phyloP scores from a whole-genome alignment of 1,139 yeast species.

The Debaryomyces coudertii region DNA sequence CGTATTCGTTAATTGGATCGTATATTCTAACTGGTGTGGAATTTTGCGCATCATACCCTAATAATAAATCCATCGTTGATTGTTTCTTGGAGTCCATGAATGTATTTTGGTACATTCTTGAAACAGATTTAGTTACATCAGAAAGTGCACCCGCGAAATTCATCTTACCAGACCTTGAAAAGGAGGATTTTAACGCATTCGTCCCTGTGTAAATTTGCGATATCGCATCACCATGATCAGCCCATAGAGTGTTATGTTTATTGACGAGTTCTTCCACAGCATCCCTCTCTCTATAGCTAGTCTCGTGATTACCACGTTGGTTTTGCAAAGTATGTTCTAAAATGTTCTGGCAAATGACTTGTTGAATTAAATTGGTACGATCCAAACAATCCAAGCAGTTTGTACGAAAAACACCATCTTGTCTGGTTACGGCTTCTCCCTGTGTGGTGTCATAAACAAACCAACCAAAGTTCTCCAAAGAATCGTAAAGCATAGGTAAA shows the following conservation, averaged over 20 bases:
- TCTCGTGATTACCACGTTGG: constrained; percentile 28
- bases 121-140: constrained; percentile 94
- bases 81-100: constrained; percentile 93
- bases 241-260: constrained; percentile 88
- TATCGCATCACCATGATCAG: constrained; percentile 96
- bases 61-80: constrained; percentile 76
- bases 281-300: constrained; percentile 24
- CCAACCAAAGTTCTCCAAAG: constrained; percentile 78
- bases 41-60: constrained; percentile 75
- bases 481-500: constrained; percentile 61
- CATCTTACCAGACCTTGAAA: constrained; percentile 93
- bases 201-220: constrained; percentile 98
- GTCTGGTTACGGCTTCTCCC: constrained; percentile 63
- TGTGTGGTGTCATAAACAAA: constrained; percentile 62
- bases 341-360: constrained; percentile 65
- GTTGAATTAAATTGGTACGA: constrained; percentile 91
- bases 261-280: constrained; percentile 52
- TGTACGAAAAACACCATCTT: constrained; percentile 86
- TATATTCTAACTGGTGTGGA: constrained; percentile 72
- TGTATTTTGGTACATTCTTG: constrained; percentile 93
- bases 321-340: constrained; percentile 67
- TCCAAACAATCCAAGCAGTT: constrained; percentile 96
- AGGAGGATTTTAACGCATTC: constrained; percentile 91
- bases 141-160: constrained; percentile 94
- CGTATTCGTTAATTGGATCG: constrained; percentile 88